phyloP scores from a whole-genome alignment of 176 grass and related monocot species.

The Triticum monococcum region DNA sequence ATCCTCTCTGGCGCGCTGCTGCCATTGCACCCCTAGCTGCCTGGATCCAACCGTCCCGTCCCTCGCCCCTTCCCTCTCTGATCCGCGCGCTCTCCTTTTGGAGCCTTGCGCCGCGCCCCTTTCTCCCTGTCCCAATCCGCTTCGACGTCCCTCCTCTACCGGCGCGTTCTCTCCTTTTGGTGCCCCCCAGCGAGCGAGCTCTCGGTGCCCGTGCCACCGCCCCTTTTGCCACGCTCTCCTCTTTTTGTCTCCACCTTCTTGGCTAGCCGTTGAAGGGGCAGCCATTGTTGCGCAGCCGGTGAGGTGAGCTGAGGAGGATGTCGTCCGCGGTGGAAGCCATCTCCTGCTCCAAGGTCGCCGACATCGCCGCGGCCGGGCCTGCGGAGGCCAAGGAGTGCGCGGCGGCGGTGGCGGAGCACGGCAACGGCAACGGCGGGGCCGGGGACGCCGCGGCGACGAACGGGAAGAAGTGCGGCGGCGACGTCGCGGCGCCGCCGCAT shows the following conservation, averaged over 20 bases:
- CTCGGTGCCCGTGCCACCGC: conserved; percentile 33
- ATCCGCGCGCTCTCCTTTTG: conserved; percentile 29
- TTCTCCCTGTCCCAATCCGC: conserved; percentile 25
- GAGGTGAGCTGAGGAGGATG: conserved; percentile 36
- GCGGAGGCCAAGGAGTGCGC: conserved; percentile 30
- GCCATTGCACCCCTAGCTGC: conserved; percentile 32
- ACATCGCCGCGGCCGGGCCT: conserved; percentile 27
- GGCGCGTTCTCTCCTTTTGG: conserved; percentile 31
- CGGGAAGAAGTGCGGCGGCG: conserved; percentile 57
- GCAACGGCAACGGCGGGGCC: not conserved
- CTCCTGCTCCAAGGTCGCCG: conserved; percentile 48
- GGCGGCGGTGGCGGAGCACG: conserved; percentile 17
- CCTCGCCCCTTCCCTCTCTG: not conserved
- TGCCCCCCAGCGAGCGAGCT: not conserved
- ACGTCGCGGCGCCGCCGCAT: conserved; percentile 26
- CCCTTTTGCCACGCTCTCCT: conserved; percentile 17
- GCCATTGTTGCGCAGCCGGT: not conserved
- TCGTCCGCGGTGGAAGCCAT: conserved; percentile 78
- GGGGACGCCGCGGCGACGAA: conserved; percentile 14
- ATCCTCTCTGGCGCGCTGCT: conserved; percentile 32
- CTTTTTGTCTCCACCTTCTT: conserved; percentile 20
- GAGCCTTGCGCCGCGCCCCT: conserved; percentile 41
- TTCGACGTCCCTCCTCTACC: conserved; percentile 24
- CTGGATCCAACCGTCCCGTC: conserved; percentile 49
- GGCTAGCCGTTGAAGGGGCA: conserved; percentile 10